These are phyloP conservation scores for Sutorius australiensis DNA, from an alignment of 768 basidiomycete genomes.

Conservation along the genomic window DNA sequence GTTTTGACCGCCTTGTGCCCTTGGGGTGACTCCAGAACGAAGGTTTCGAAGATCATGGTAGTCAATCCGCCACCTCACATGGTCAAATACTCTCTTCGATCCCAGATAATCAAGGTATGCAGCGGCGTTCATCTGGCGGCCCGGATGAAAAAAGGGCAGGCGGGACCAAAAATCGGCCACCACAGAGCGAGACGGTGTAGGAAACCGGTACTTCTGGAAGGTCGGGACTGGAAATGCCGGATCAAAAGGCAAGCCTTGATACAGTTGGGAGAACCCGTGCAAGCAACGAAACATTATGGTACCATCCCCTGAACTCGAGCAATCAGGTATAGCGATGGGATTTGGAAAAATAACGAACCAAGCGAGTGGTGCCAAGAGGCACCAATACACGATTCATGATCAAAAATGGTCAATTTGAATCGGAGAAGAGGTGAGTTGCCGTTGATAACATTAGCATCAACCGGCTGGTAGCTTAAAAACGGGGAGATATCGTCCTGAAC, in stretches of 20 bases:
- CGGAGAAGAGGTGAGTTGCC: constrained; percentile 10
- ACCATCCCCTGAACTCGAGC: constrained; percentile 22
- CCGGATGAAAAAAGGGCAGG: constrained; percentile 19
- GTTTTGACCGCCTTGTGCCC: neutral
- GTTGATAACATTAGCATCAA: neutral
- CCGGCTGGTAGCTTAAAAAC: constrained; percentile 4
- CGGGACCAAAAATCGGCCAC: constrained; percentile 10
- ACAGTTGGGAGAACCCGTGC: constrained; percentile 23
- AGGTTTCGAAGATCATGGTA: constrained; percentile 5
- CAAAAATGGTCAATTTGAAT: constrained; percentile 22
- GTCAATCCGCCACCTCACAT: constrained; percentile 8
- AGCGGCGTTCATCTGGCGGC: constrained; percentile 8
- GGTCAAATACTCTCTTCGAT: neutral
- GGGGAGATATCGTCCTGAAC: constrained; percentile 10
- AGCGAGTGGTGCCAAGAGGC: constrained; percentile 31
- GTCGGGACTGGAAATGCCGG: constrained; percentile 7
- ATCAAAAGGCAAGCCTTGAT: constrained; percentile 13
- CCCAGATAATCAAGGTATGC: constrained; percentile 5
- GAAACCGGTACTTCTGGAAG: constrained; percentile 19
- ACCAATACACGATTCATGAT: constrained; percentile 21
- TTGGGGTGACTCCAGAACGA: constrained; percentile 1
- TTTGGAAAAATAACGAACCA: constrained; percentile 11
- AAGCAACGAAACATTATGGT: constrained; percentile 21
- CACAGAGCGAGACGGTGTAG: constrained; percentile 3
- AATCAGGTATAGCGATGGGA: neutral